These are phyloP conservation scores for Mimosa pudica DNA, from an alignment of 306 rosid genomes.

Conservation along the genomic window DNA sequence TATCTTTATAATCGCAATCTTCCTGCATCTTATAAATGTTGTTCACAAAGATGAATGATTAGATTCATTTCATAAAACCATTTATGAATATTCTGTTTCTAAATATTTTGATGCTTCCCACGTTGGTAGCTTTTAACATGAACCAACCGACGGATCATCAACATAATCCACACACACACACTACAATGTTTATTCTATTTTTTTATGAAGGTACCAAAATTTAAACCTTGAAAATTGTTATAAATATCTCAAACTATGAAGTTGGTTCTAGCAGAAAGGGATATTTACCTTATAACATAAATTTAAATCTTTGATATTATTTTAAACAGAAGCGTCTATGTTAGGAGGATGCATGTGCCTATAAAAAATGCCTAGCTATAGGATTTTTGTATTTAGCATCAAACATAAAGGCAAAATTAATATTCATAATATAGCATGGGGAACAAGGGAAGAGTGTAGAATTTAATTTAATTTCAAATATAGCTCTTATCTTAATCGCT, in stretches of 20 bases:
- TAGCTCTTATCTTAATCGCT: neutral
- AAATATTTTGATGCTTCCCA: constrained; percentile 11
- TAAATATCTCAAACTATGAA: neutral
- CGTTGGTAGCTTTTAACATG: constrained; percentile 11
- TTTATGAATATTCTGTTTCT: constrained; percentile 40
- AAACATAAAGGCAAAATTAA: neutral
- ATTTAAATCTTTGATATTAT: too few species aligned
- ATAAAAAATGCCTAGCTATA: neutral
- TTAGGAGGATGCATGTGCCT: too few species aligned
- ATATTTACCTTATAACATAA: too few species aligned
- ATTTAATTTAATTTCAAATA: neutral
- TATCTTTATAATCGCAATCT: constrained; percentile 32
- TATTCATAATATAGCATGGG: neutral
- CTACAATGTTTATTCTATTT: too few species aligned
- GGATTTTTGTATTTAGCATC: neutral
- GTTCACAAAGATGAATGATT: constrained; percentile 40
- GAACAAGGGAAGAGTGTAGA: neutral
- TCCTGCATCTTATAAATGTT: constrained; percentile 29
- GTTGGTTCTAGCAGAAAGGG: too few species aligned
- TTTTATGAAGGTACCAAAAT: neutral
- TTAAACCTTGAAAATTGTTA: neutral
- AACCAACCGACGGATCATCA: neutral
- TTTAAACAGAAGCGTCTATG: too few species aligned
- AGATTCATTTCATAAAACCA: constrained; percentile 27
- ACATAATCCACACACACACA: neutral